Evolutionary conservation across 2,329 filamentous ascomycete genomes (phyloP), one percentile per base, ranked within the genome.

Genomic region (Moelleriella libera): DNA sequence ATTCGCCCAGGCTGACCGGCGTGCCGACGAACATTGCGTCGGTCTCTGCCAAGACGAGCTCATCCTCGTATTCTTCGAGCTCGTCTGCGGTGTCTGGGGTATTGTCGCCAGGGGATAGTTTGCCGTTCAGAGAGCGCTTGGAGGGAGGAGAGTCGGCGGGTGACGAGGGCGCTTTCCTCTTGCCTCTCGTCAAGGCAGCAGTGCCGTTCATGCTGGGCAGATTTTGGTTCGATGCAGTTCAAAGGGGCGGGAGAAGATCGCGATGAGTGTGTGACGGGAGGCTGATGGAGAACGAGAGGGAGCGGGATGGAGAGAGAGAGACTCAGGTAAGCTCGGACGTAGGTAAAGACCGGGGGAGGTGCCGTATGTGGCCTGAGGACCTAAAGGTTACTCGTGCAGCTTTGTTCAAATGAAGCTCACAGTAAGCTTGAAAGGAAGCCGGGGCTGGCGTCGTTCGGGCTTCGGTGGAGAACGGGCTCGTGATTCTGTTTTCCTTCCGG

Each of bases 1-100:
- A 98, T 68, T 94, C 89, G 39, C 64, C 64, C 45, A 65, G 52
- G 55, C 62, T 67, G 30, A 54, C 59, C n/a, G 65, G 65, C 5
- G 63, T 66, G 50, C 59, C 65, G 44, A 64, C 57, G 47, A 61
- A 65, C 55, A 64, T 58, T 31, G 52, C 54, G 7, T 50, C 61
- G 50, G 57, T 57, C 30, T 71, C 69, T 30, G 63, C 65, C 45
- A 65, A 57, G n/a, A 66, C 68, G 8, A 66, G 64, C 41, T 67
- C 63, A 45, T 64, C 67, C 37, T 67, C 65, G 48, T 68, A 66
- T 34, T 62, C 58, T 45, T 57, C 56, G 1, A 21, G 21, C 21
- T 57, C 50, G 41, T 61, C 57, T 51, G 59, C 53, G 50, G 59
- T 53, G 48, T 74, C 71, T 41, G 72, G 69, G 5, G 70, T 74